Base-by-base conservation (phyloP, 345 rosid genomes). In the Xanthoceras sorbifolium region DNA sequence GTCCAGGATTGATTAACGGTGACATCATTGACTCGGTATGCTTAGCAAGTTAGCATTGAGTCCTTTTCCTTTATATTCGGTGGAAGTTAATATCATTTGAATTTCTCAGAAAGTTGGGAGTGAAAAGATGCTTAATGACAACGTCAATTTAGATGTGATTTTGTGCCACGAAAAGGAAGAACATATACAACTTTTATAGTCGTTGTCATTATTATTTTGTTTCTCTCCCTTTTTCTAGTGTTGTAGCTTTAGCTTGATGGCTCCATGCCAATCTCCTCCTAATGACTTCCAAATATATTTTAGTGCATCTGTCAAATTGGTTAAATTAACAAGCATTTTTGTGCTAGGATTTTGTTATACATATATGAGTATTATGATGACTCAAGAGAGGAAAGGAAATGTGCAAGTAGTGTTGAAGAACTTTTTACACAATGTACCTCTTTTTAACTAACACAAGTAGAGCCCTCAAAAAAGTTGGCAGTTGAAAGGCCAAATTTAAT, bases 11-110 rank as follows among this genome's bases (percentile, higher is more conserved):
- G 50, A 31, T 18, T 25, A 42, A 3, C 9, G 34, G 52, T 23
- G 60, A 23, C 42, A 59, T 15, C 54, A 9, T 25, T 23, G 22
- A 48, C 54, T 5, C 1, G 75, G 75, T 72, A 59, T 57, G 32
- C 44, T 55, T n/a, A n/a, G n/a, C n/a, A n/a, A n/a, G n/a, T n/a
- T 59, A 65, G 42, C 26, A 14, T 17, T 0, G 3, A 59, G 38
- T 31, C 25, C 66, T 62, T 23, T 57, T 23, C 9, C 44, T n/a
- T 15, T 34, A 1, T 22, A 22, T 26, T 48, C 34, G 18, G 3
- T 40, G 57, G 76, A 73, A 25, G 12, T 69, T 60, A n/a, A 42
- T 61, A 73, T 73, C 2, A 73, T 26, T 61, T 60, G 28, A 14
- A 61, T 23, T 40, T 62, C n/a, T 42, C 18, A 44, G 18, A 73